A percentile compares a stretch with the other conserved stretches of the same genome.
These are phyloP conservation scores for Aegilops longissima DNA, from an alignment of 176 grass and related monocot genomes.

Conservation along the genomic window DNA sequence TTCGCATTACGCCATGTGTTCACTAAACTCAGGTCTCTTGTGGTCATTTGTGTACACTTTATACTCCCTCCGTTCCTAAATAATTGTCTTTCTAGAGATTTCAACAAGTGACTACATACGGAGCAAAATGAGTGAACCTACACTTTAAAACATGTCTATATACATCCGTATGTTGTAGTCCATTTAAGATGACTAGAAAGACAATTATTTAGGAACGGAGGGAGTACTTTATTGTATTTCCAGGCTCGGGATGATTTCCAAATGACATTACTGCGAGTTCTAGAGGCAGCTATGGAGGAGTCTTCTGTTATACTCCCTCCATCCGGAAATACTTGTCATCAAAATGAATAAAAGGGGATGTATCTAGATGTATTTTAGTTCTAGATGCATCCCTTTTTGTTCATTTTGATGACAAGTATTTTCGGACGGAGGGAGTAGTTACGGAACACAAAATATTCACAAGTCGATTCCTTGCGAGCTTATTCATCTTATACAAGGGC, in stretches of 20 bases:
- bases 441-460: conserved; percentile 66
- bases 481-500: conserved; percentile 83
- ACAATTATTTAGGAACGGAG: no score
- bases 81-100: no score
- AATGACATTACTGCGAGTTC: conserved; percentile 78
- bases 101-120: no score
- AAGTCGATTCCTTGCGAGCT: conserved; percentile 64
- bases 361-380: no score
- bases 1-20: conserved; percentile 10
- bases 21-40: background rate
- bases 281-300: conserved; percentile 83
- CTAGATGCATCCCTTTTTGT: no score
- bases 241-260: conserved; percentile 98
- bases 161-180: no score
- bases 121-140: no score
- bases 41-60: conserved; percentile 13
- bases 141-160: no score
- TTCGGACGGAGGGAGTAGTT: background rate
- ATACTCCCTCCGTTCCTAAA: background rate
- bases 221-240: conserved; percentile 1
- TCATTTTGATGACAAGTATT: no score
- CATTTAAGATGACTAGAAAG: no score
- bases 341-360: no score
- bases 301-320: conserved; percentile 49
- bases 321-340: no score